Evolutionary conservation across 352 stramenopile species (phyloP).

Genomic region (Aphanomyces invadans): DNA sequence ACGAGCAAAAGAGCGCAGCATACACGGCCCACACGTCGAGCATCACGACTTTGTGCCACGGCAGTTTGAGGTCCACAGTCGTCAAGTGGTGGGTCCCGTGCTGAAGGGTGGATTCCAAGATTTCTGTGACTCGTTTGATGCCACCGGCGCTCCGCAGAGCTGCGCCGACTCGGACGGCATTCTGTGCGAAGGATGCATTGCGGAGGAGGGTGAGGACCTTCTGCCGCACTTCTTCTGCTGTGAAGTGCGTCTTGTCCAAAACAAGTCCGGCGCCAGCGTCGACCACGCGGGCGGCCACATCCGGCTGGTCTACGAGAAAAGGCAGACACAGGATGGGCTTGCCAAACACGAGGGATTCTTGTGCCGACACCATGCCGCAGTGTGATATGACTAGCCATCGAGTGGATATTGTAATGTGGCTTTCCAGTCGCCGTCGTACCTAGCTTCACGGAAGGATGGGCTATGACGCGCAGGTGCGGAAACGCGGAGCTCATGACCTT

Average conservation of each 20-base stretch:
- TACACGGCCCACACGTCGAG: slow-evolving; percentile 78
- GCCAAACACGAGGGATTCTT: slow-evolving; percentile 67
- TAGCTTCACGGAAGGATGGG: slow-evolving; percentile 45
- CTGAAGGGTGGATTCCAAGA: slow-evolving; percentile 59
- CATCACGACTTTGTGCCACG: slow-evolving; percentile 72
- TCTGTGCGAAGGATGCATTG: slow-evolving; percentile 40
- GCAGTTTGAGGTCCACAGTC: slow-evolving; percentile 51
- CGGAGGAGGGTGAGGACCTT: slow-evolving; percentile 40
- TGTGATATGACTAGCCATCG: slow-evolving; percentile 62
- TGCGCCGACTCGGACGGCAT: slow-evolving; percentile 42
- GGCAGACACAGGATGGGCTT: slow-evolving; percentile 83
- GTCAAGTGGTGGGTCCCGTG: slow-evolving; percentile 53
- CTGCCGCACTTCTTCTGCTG: slow-evolving; percentile 41
- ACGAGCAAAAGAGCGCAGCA: slow-evolving; percentile 53
- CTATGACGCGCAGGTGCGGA: slow-evolving; percentile 56
- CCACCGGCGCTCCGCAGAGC: slow-evolving; percentile 57
- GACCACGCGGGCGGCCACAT: slow-evolving; percentile 68
- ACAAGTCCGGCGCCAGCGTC: slow-evolving; percentile 61
- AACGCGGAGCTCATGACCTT: slow-evolving; percentile 45
- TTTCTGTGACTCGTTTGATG: slow-evolving; percentile 46
- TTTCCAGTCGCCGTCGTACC: neutral
- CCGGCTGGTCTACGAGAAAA: slow-evolving; percentile 81
- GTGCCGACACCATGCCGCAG: slow-evolving; percentile 77
- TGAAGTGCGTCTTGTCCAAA: slow-evolving; percentile 70
- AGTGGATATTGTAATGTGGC: neutral